Evolutionary conservation across 306 rosid species (phyloP), one percentile per base, ranked within the genome.

Genomic region (Senna tora): DNA sequence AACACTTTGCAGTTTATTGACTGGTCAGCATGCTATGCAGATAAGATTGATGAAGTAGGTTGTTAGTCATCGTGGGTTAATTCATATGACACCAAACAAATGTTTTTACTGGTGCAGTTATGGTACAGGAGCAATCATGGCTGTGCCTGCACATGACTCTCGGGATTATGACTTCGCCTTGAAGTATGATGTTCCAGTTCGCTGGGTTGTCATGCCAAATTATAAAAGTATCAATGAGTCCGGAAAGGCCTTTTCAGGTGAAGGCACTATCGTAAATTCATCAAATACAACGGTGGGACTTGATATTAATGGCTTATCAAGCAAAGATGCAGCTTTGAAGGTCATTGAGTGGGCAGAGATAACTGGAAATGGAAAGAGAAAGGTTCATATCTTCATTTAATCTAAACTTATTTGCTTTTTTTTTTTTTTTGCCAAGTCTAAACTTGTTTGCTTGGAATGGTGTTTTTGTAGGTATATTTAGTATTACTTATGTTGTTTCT

Each of bases 41-140:
- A 47, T 64, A 57, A 54, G 72, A 67, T 76, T 54, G 19, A 42
- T 57, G 70, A 5, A 16, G 5, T 38, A 46, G 64, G 51, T 42
- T 55, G 62, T 69, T 13, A 57, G 7, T 43, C 60, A 19, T 61
- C 57, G 60, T 74, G 74, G 55, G 38, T 57, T 61, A 20, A 36
- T 32, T 59, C 57, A 17, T 49, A 57, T 34, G 75, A 56, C 25
- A 38, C 61, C 50, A 14, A 34, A 28, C 77, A 58, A 69, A 74
- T 62, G 81, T 69, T 67, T 62, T 75, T 71, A 52, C 36, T 79
- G 66, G 52, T 81, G 73, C 87, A 94, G 98, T 87, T 91, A 94
- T 77, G 98, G 98, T 73, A 94, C 98, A 22, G 98, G 98, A 77
- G 92, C 97, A 53, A 86, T 91, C 73, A 94, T 94, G 98, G 97